Evolutionary conservation across 78 protist genomes (phyloP).

Genomic region (Isochrysis galbana): DNA sequence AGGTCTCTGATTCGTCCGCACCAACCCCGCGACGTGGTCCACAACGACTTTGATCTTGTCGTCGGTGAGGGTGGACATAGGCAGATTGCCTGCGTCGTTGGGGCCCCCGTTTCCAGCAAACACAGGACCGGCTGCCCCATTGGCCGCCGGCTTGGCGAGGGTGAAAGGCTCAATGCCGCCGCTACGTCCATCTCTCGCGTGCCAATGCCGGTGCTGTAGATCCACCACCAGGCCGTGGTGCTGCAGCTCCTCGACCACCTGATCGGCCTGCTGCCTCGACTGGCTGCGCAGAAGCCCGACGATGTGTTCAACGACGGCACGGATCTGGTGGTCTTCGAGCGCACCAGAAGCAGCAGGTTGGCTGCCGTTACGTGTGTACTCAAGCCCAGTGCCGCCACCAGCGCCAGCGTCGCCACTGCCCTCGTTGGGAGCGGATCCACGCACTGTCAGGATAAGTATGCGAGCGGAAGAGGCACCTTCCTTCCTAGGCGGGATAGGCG

Average conservation of each 20-base stretch:
- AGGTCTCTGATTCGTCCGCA: neutral
- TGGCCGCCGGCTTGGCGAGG: neutral
- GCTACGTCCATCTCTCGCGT: neutral
- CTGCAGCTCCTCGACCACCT: neutral
- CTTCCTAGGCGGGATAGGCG: no score
- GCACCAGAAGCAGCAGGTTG: neutral
- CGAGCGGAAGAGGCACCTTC: no score
- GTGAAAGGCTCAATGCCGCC: neutral
- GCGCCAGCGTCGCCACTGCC: no score
- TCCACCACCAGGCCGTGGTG: neutral
- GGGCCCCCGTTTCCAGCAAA: neutral
- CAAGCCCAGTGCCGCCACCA: no score
- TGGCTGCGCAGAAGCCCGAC: neutral
- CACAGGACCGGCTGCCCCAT: neutral
- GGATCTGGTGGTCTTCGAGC: neutral
- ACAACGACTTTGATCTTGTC: neutral
- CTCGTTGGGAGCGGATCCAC: no score
- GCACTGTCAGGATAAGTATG: no score
- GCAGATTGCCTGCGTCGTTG: neutral
- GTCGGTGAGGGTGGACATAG: neutral
- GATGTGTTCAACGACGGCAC: neutral
- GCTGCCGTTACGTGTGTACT: no score
- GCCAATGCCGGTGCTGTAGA: neutral
- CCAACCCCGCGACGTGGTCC: neutral
- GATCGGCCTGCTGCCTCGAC: neutral